phyloP scores from a whole-genome alignment of 257 asterid species.

The Buddleja alternifolia region DNA sequence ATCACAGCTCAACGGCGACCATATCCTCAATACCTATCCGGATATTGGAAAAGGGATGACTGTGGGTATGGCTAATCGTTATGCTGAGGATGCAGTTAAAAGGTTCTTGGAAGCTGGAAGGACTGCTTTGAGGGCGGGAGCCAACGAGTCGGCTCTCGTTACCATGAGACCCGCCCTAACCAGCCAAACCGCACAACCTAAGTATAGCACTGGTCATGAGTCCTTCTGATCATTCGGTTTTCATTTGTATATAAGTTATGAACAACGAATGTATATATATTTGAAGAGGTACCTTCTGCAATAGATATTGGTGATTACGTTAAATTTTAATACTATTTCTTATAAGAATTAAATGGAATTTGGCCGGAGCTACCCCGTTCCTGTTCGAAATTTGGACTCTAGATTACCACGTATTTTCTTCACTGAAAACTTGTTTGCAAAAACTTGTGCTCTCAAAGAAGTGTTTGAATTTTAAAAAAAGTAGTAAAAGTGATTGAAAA shows the following conservation, averaged over 20 bases:
- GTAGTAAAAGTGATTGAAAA: too few relatives aligned
- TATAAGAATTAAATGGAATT: too few relatives aligned
- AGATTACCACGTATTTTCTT: too few relatives aligned
- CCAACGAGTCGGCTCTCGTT: conserved; percentile 81
- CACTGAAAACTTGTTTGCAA: too few relatives aligned
- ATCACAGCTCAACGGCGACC: conserved; percentile 90
- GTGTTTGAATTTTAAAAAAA: too few relatives aligned
- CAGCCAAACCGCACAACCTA: conserved; percentile 50
- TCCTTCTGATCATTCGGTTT: conserved; percentile 38
- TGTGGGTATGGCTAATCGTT: conserved; percentile 63
- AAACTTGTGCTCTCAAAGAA: too few relatives aligned
- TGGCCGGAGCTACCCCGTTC: too few relatives aligned
- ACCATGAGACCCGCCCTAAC: conserved; percentile 89
- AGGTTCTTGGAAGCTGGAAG: conserved; percentile 93
- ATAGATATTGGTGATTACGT: neutral
- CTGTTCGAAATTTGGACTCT: too few relatives aligned
- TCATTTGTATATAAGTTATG: conserved; percentile 20
- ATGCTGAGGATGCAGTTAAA: conserved; percentile 81
- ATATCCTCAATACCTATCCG: conserved; percentile 74
- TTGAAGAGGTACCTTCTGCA: too few relatives aligned
- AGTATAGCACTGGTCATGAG: conserved; percentile 25
- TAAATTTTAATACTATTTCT: too few relatives aligned
- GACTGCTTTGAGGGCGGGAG: conserved; percentile 89
- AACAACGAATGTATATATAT: conserved; percentile 9
- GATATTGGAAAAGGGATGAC: conserved; percentile 75